Evolutionary conservation across 805 yeast species (phyloP), one percentile per base, ranked within the genome.

Genomic region (Isabelozyma rhagii): DNA sequence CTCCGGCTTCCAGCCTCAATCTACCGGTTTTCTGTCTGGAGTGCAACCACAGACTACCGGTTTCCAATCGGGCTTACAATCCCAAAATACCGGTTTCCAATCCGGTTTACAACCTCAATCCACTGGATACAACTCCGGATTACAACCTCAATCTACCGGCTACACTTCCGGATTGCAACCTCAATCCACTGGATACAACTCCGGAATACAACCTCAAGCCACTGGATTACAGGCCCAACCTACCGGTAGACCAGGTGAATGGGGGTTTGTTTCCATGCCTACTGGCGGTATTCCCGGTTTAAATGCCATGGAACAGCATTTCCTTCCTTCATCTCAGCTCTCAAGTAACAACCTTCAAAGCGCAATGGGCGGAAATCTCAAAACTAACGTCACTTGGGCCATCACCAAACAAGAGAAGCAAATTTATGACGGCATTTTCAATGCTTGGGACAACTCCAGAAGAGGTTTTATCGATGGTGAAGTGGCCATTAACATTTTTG

Each of bases 381-480:
- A 76, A 53, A 71, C 79, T 0, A 83, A 85, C 51, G 86, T 87
- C 36, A 81, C 87, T 8, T 84, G 89, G 87, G 87, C 91, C 21
- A 90, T 93, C 57, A 84, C 96, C 45, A 87, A 88, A 58, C 90
- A 89, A 59, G 98, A 93, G 63, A 92, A 90, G 63, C 78, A 78
- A 49, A 83, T 90, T 50, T 93, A 92, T 69, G 96, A 88, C 60
- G 88, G 85, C 45, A 89, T 93, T 51, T 93, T 94, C 71, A 80
- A 78, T 48, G 91, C 94, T 40, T 93, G 96, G 90, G 97, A 92
- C 61, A 72, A 82, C 13, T 61, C 73, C 40, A 78, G 78, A 44
- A 71, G 72, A 42, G 98, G 98, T 0, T 81, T 69, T 54, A 75
- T 93, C 52, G 86, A 84, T 50, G 96, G 97, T 13, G 81, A 81